phyloP scores from a whole-genome alignment of 2,329 filamentous ascomycete species.

The Colletotrichum destructivum region DNA sequence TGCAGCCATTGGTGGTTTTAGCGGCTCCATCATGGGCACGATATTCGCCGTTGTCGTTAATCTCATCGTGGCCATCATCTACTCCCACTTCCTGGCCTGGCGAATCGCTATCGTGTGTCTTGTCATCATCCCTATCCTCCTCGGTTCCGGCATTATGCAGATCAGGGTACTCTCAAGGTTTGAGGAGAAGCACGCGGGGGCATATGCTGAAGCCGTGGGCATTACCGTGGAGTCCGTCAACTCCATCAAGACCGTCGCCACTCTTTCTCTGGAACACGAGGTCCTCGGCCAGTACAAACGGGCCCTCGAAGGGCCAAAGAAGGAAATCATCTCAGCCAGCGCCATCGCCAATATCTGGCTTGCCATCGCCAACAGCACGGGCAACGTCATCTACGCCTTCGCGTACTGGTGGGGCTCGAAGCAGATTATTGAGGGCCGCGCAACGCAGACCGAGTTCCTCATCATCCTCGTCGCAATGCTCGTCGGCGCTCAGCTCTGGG shows the following conservation, averaged over 20 bases:
- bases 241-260: conserved; percentile 75
- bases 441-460: conserved; percentile 79
- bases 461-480: conserved; percentile 81
- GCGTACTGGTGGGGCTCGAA: conserved; percentile 87
- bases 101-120: conserved; percentile 82
- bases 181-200: conserved; percentile 74
- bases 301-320: conserved; percentile 64
- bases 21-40: conserved; percentile 79
- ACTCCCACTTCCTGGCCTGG: conserved; percentile 82
- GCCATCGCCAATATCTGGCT: conserved; percentile 72
- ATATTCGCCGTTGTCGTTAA: conserved; percentile 78
- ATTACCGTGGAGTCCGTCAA: conserved; percentile 78
- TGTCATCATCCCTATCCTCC: conserved; percentile 76
- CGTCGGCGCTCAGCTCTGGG: conserved; percentile 80
- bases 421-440: conserved; percentile 76
- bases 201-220: conserved; percentile 74
- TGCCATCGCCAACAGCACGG: conserved; percentile 71
- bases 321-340: conserved; percentile 67
- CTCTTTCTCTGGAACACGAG: conserved; percentile 68
- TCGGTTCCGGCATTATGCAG: conserved; percentile 79
- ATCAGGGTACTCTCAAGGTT: conserved; percentile 74
- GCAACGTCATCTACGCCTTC: conserved; percentile 80
- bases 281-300: conserved; percentile 68
- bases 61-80: conserved; percentile 76
- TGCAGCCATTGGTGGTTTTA: conserved; percentile 76